Conservation (phyloP, 208 protist species). For the Wallacemonas rigidus region DNA sequence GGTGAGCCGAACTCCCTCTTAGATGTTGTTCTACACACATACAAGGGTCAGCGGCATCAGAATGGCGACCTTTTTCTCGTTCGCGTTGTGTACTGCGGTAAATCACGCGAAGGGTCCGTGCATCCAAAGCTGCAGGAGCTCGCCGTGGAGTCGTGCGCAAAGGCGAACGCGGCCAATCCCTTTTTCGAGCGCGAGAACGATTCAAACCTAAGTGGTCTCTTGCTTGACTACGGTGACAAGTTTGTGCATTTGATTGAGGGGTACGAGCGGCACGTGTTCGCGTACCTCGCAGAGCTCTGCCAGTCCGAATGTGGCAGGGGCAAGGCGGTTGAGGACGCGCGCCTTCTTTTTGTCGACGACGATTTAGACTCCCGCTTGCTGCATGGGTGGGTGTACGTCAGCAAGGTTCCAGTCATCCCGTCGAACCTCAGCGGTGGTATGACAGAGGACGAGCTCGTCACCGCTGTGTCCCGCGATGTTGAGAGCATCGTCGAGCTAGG, state of each 20-base stretch:
- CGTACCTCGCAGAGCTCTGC: conserved; percentile 42
- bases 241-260: conserved; percentile 74
- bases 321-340: conserved; percentile 30
- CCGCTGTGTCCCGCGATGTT: conserved; percentile 48
- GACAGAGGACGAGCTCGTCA: conserved; percentile 50
- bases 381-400: conserved; percentile 35
- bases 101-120: conserved; percentile 25
- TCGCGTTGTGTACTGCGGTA: conserved; percentile 47
- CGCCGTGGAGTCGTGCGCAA: conserved; percentile 19
- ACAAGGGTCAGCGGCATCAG: conserved; percentile 32
- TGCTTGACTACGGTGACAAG: conserved; percentile 69
- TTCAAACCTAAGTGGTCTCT: conserved; percentile 28
- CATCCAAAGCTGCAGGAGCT: conserved; percentile 24
- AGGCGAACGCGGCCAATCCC: conserved; percentile 31
- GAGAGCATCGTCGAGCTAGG: conserved; percentile 53
- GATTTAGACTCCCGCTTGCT: conserved; percentile 35
- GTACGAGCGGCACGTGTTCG: conserved; percentile 56
- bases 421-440: conserved; percentile 32
- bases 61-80: conserved; percentile 54
- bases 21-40: conserved; percentile 49
- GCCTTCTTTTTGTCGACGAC: conserved; percentile 70
- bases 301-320: conserved; percentile 15
- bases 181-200: conserved; percentile 27
- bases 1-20: conserved; percentile 46
- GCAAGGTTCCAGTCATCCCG: conserved; percentile 55